Evolutionary conservation across 495 filamentous ascomycete species (phyloP).

Genomic region (Aeminium ludgeri): DNA sequence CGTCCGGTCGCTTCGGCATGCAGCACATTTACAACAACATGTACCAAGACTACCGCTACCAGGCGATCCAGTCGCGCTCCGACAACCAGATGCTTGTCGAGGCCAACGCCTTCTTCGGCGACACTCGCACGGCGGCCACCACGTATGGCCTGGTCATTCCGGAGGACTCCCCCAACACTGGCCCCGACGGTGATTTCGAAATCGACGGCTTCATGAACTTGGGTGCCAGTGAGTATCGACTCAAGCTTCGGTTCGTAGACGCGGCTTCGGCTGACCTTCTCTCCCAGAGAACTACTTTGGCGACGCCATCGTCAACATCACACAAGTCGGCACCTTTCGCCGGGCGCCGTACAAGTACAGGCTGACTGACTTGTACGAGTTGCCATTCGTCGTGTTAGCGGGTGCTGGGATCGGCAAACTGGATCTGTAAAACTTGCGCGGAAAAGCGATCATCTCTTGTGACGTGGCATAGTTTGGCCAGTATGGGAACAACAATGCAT

Average conservation of each 20-base stretch:
- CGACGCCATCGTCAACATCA: slow-evolving; percentile 25
- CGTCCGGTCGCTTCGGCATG: slow-evolving; percentile 23
- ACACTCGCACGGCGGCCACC: slow-evolving; percentile 28
- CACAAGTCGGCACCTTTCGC: slow-evolving; percentile 27
- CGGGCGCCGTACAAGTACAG: slow-evolving; percentile 27
- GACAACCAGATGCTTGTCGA: slow-evolving; percentile 25
- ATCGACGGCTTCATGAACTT: slow-evolving; percentile 30
- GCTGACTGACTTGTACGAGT: slow-evolving; percentile 21
- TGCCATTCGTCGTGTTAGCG: slow-evolving; percentile 22
- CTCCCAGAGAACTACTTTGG: slow-evolving; percentile 31
- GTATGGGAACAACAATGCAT: too few species aligned
- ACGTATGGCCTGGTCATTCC: slow-evolving; percentile 34
- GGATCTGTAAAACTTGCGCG: not conserved
- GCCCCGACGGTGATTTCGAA: slow-evolving; percentile 25
- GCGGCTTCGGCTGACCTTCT: not conserved
- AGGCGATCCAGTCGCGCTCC: slow-evolving; percentile 23
- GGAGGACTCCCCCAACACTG: slow-evolving; percentile 25
- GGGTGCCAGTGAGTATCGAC: slow-evolving; percentile 22
- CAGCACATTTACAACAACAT: slow-evolving; percentile 27
- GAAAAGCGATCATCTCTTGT: too few species aligned
- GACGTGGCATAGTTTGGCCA: too few species aligned
- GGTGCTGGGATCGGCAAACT: slow-evolving; percentile 30
- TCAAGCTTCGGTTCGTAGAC: not conserved
- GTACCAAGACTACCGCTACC: slow-evolving; percentile 22
- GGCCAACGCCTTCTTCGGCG: slow-evolving; percentile 24